Base-by-base conservation (phyloP, 2,329 filamentous ascomycete species). In the Ceratocystis destructans region DNA sequence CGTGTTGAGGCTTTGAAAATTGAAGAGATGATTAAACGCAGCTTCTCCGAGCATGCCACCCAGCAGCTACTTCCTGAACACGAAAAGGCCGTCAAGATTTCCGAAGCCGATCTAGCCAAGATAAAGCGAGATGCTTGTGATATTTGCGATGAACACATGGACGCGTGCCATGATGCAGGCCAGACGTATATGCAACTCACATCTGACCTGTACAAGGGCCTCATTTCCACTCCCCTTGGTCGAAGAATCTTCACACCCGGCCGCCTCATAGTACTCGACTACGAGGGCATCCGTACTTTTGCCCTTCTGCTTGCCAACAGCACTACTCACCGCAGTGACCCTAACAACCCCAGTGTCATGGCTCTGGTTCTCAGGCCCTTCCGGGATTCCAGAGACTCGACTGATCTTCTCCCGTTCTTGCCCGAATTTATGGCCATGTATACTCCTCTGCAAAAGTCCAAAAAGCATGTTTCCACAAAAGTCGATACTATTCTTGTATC, bases 1-100 rank as follows among this genome's bases (percentile, higher is more conserved):
- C 87, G 94, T 45, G 94, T 99, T 1, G 94, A 99, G 75, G 94
- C 94, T 1, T 78, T 99, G 70, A 97, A 96, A 78, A 97, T 99
- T 71, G 94, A 99, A 75, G 94, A 99, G 76, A 99, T 99, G 94
- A 99, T 99, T 79, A 99, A 99, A 81, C 88, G 94, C 70, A 96
- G 92, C 75, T 99, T 99, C 79, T 96, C 93, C 64, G 94, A 99
- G 75, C 94, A 99, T 76, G 93, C 93, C 28, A 97, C 93, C 0
- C 94, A 99, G 73, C 92, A 95, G 69, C 77, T 97, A 12, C 79
- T 97, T 1, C 94, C 94, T 0, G 92, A 97, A 75, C 93, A 97
- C 71, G 92, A 99, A 76, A 96, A 96, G 75, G 88, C 91, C 67
- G 90, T 99, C 69, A 91, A 93, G 74, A 71, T 96, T 1, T 95